phyloP scores from a whole-genome alignment of 2,329 filamentous ascomycete genomes.

The Metarhizium album region DNA sequence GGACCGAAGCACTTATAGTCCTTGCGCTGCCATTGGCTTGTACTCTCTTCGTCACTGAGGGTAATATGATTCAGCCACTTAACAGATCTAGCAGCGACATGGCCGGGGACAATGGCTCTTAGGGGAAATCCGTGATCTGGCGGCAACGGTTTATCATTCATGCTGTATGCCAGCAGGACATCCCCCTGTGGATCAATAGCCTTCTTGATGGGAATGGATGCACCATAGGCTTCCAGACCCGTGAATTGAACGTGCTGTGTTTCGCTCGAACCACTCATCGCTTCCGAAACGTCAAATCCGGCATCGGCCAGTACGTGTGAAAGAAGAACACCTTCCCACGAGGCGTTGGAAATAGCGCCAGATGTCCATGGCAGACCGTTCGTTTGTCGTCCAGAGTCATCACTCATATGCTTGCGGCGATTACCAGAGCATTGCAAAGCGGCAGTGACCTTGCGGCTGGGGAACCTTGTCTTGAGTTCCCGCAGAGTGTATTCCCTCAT shows the following conservation, averaged over 20 bases:
- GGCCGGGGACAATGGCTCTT: constrained; percentile 51
- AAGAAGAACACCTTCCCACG: constrained; percentile 46
- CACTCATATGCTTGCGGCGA: constrained; percentile 48
- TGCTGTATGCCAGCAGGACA: constrained; percentile 54
- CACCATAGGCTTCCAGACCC: constrained; percentile 48
- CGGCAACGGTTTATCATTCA: constrained; percentile 54
- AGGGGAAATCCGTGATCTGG: constrained; percentile 57
- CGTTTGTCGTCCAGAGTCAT: constrained; percentile 29
- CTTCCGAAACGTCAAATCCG: constrained; percentile 33
- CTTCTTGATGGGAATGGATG: constrained; percentile 49
- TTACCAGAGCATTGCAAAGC: constrained; percentile 52
- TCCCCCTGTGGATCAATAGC: constrained; percentile 50
- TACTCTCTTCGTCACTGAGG: constrained; percentile 54
- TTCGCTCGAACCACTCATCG: constrained; percentile 24
- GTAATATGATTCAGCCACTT: constrained; percentile 59
- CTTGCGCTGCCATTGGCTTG: constrained; percentile 53
- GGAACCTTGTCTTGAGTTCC: constrained; percentile 43
- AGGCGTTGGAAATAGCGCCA: constrained; percentile 49
- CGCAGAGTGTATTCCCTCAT: constrained; percentile 40
- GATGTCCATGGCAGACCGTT: constrained; percentile 50
- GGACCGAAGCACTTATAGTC: constrained; percentile 63
- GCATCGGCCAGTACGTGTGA: constrained; percentile 46
- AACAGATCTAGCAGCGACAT: constrained; percentile 55
- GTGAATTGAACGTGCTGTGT: constrained; percentile 46
- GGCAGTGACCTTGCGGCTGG: constrained; percentile 39